Percentiles rank a stretch among this genome's conserved stretches.
phyloP scores from a whole-genome alignment of 371 early-diverging fungal species.

The Lichtheimia hyalospora region DNA sequence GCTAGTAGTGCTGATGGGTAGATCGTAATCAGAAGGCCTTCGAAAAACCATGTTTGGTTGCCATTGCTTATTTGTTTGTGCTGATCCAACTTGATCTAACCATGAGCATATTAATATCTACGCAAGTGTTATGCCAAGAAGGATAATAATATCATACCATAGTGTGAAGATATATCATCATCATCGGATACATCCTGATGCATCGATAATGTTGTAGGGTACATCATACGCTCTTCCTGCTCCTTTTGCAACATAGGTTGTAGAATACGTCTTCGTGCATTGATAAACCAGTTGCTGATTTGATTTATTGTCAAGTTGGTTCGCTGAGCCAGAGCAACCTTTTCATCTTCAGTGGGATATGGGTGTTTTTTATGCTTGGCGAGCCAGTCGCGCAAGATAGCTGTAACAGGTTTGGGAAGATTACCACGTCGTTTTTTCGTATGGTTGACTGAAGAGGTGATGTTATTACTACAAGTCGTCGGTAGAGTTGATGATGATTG shows the following conservation, averaged over 20 bases:
- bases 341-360: conserved; percentile 79
- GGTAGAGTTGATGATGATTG: too few relatives aligned
- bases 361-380: conserved; percentile 73
- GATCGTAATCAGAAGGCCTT: too few relatives aligned
- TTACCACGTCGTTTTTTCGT: conserved; percentile 52
- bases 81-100: too few relatives aligned
- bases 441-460: background rate
- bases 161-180: background rate
- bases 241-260: conserved; percentile 44
- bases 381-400: conserved; percentile 69
- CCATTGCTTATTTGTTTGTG: too few relatives aligned
- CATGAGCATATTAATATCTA: too few relatives aligned
- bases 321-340: conserved; percentile 55
- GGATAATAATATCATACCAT: too few relatives aligned
- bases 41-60: too few relatives aligned
- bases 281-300: conserved; percentile 89
- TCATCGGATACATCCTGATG: background rate
- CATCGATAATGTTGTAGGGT: background rate
- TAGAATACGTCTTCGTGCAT: conserved; percentile 70
- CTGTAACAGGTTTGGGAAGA: conserved; percentile 59
- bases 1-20: too few relatives aligned
- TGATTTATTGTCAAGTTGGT: conserved; percentile 72
- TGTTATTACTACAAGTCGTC: background rate
- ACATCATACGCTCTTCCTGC: conserved; percentile 11
- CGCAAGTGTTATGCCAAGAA: too few relatives aligned